Conservation (phyloP, 768 basidiomycete species). For the Pholiota microspora region DNA sequence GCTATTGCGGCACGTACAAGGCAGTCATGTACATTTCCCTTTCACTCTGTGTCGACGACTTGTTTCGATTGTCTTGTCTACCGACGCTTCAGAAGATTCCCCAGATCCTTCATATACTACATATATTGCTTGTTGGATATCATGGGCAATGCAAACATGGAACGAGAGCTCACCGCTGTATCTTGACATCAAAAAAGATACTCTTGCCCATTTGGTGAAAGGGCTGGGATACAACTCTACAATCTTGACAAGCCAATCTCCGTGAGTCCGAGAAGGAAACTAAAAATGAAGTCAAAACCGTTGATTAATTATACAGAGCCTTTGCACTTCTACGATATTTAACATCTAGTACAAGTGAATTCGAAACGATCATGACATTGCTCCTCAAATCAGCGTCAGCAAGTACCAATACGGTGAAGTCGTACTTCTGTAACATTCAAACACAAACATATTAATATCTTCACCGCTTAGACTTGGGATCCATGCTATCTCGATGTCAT, state of each 20-base stretch:
- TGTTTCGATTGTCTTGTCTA: constrained; percentile 29
- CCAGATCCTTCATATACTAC: constrained; percentile 46
- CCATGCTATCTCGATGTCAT: constrained; percentile 50
- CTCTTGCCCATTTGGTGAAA: constrained; percentile 44
- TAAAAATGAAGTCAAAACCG: background rate
- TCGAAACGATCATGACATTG: constrained; percentile 12
- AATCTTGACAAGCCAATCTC: constrained; percentile 6
- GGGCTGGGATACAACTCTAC: constrained; percentile 38
- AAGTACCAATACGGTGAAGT: constrained; percentile 7
- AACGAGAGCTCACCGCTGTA: constrained; percentile 20
- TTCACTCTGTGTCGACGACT: constrained; percentile 46
- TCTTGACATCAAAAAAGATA: constrained; percentile 42
- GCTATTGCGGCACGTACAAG: constrained; percentile 54
- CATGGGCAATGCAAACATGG: constrained; percentile 54
- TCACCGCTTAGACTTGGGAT: constrained; percentile 45
- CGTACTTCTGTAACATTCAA: too few relatives aligned
- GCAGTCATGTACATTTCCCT: constrained; percentile 55
- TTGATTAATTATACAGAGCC: constrained; percentile 6
- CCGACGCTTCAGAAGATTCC: constrained; percentile 12
- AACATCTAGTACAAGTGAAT: constrained; percentile 14
- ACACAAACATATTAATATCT: background rate
- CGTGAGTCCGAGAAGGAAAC: constrained; percentile 16
- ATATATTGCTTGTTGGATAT: constrained; percentile 69
- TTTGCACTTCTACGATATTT: constrained; percentile 13
- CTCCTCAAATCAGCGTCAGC: constrained; percentile 10